phyloP scores from a whole-genome alignment of 495 filamentous ascomycete genomes.

The Lasiosphaeriaceae sp. region DNA sequence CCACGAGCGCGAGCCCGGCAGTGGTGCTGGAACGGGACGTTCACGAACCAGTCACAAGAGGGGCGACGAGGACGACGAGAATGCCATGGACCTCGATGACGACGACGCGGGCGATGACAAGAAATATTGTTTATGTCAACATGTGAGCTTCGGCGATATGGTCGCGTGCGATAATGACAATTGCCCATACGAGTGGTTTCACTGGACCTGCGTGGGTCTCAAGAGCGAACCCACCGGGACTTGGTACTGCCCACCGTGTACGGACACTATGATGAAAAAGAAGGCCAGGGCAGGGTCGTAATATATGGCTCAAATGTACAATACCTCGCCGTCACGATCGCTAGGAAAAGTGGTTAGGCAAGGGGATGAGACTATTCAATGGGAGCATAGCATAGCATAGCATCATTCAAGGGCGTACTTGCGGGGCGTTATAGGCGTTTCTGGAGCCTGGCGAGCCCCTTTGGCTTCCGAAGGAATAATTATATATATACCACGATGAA shows the following conservation, averaged over 20 bases:
- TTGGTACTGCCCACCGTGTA: constrained; percentile 88
- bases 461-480: no score
- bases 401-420: no score
- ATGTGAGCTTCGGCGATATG: constrained; percentile 94
- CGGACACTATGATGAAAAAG: constrained; percentile 50
- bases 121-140: constrained; percentile 90
- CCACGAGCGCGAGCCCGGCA: constrained; percentile 2
- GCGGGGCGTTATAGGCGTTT: no score
- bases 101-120: constrained; percentile 84
- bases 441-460: no score
- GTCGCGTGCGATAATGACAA: constrained; percentile 94
- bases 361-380: no score
- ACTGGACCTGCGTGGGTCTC: constrained; percentile 91
- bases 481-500: no score
- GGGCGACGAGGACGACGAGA: constrained; percentile 47
- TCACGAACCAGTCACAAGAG: background rate
- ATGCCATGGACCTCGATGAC: constrained; percentile 66
- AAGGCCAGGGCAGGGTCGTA: background rate
- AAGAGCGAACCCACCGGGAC: constrained; percentile 83
- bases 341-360: no score
- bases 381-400: no score
- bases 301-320: background rate
- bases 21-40: background rate
- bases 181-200: constrained; percentile 96
- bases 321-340: background rate